Evolutionary conservation across 2,329 filamentous ascomycete species (phyloP).

Genomic region (Leptoxyphium fumago): DNA sequence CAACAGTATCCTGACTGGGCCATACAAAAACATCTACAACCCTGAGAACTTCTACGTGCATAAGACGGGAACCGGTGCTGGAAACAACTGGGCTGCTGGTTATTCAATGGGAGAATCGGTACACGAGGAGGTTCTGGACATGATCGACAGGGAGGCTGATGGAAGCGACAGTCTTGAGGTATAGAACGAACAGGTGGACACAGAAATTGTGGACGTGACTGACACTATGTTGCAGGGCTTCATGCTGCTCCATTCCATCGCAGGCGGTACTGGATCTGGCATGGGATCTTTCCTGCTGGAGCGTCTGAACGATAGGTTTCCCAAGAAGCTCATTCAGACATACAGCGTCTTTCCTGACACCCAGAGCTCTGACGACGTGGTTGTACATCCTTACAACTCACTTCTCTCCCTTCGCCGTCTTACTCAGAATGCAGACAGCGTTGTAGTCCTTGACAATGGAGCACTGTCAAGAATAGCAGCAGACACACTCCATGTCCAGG

Average conservation of each 20-base stretch:
- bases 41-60: constrained; percentile 98
- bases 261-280: constrained; percentile 91
- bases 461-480: constrained; percentile 87
- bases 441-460: constrained; percentile 93
- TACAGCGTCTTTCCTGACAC: constrained; percentile 98
- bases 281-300: constrained; percentile 89
- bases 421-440: constrained; percentile 92
- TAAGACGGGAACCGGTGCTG: constrained; percentile 83
- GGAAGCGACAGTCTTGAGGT: constrained; percentile 93
- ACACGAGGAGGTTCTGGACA: constrained; percentile 95
- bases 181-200: constrained; percentile 6
- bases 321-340: constrained; percentile 97
- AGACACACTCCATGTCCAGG: constrained; percentile 84
- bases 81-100: constrained; percentile 96
- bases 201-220: neutral
- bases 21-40: constrained; percentile 98
- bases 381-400: constrained; percentile 97
- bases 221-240: constrained; percentile 48
- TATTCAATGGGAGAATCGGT: constrained; percentile 86
- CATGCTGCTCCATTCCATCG: constrained; percentile 97
- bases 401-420: constrained; percentile 78
- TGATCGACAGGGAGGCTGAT: constrained; percentile 97
- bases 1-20: constrained; percentile 78
- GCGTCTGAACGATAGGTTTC: constrained; percentile 89
- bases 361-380: constrained; percentile 72